Evolutionary conservation across 495 filamentous ascomycete genomes (phyloP), one percentile per base, ranked within the genome.

Genomic region (Podospora tetraspora): DNA sequence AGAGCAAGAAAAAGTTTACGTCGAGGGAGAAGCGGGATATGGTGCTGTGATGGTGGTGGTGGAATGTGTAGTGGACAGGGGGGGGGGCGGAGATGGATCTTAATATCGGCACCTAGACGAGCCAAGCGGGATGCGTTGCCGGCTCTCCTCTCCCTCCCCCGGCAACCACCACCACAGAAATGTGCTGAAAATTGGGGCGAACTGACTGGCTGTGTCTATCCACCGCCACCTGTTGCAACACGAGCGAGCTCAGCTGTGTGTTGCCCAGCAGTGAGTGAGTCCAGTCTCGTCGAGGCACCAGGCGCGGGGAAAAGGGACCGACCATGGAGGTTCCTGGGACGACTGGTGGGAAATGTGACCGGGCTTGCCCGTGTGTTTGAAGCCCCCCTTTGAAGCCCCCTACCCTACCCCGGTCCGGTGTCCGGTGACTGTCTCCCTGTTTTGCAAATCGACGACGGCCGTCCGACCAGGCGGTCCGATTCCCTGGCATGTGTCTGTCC

Each of bases 1-100:
- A 56, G 56, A 12, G 58, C 27, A 27, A 5, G 27, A 27, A 27
- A 27, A 60, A 72, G 66, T 64, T 65, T 32, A 57, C 23, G 58
- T 25, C 24, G 37, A 27, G 57, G 61, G 21, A 27, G 64, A 13
- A 59, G 27, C 24, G 64, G 64, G 64, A 37, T 37, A 12, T 58
- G 56, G 59, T 19, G 19, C 32, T 37, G 34, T 43, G 13, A 12
- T 43, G 64, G 22, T 61, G 9, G 4, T 19, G 64, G 19, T 59
- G 57, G 23, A 30, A 66, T 61, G 34, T 9, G 16, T n/a, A 6
- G 43, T 52, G 16, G 43, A 52, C 43, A 52, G 43, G 43, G 43
- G 37, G 37, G 43, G 27, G 25, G 25, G 27, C 27, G 27, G 37
- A 52, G 7, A 52, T 52, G 43, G 43, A 52, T 19, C 19, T 52